Conservation (phyloP, 306 rosid genomes). For the Cucurbita argyrosperma region DNA sequence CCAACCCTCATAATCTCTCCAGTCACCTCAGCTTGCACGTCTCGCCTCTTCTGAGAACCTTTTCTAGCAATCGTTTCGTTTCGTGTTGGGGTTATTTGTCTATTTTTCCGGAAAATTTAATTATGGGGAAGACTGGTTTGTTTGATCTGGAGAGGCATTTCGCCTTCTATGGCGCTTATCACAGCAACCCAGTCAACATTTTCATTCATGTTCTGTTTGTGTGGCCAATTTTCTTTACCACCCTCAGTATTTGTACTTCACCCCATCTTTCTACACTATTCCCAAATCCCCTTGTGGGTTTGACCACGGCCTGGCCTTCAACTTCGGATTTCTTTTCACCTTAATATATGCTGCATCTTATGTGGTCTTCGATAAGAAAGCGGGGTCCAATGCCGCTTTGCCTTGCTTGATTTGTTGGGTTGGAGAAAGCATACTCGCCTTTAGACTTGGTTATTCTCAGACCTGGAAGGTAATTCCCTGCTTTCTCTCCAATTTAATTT, state of each 20-base stretch:
- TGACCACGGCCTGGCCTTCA: constrained; percentile 26
- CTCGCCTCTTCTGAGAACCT: not conserved
- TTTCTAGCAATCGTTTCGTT: not conserved
- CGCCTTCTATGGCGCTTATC: constrained; percentile 82
- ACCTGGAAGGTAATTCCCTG: constrained; percentile 54
- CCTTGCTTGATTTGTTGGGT: constrained; percentile 50
- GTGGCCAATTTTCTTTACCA: constrained; percentile 66
- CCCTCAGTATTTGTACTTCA: constrained; percentile 39
- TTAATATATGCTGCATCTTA: constrained; percentile 39
- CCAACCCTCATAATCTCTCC: not conserved
- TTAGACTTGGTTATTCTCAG: constrained; percentile 28
- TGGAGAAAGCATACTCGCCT: constrained; percentile 40
- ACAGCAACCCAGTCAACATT: constrained; percentile 57
- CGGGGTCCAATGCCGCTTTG: constrained; percentile 63
- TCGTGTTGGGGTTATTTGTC: not conserved
- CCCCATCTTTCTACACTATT: constrained; percentile 33
- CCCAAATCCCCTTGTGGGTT: constrained; percentile 19
- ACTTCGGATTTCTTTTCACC: constrained; percentile 42
- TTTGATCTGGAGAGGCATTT: constrained; percentile 73
- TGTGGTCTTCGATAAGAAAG: constrained; percentile 38
- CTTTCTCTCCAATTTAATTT: not conserved
- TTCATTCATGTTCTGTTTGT: constrained; percentile 47
- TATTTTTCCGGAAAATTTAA: not conserved
- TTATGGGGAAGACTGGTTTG: constrained; percentile 29
- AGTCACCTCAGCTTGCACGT: not conserved